These are phyloP conservation scores for Aristolochia fimbriata DNA, from an alignment of 164 flowering plant species.

Conservation along the genomic window DNA sequence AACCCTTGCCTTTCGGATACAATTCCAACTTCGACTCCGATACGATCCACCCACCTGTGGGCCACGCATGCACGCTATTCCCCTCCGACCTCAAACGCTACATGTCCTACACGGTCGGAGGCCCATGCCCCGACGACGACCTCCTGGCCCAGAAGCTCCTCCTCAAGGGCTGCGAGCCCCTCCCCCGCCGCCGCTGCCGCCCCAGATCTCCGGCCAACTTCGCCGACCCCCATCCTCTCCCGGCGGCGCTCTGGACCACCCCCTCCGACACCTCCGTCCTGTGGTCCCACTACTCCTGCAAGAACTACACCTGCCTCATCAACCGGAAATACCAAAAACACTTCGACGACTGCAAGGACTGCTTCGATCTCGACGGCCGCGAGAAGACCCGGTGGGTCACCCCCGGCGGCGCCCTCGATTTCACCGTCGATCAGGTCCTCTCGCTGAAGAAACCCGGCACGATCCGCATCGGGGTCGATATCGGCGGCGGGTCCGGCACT, in stretches of 20 bases:
- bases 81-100: conserved; percentile 24
- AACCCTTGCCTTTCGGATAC: conserved; percentile 37
- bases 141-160: conserved; percentile 47
- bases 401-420: conserved; percentile 21
- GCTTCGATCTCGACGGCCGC: conserved; percentile 43
- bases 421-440: conserved; percentile 44
- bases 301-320: conserved; percentile 43
- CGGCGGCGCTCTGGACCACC: conserved; percentile 39
- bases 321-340: conserved; percentile 30
- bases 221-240: conserved; percentile 42
- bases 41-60: conserved; percentile 35
- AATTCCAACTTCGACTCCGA: conserved; percentile 34
- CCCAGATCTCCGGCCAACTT: conserved; percentile 20
- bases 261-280: conserved; percentile 42
- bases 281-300: conserved; percentile 61
- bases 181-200: conserved; percentile 65
- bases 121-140: conserved; percentile 54
- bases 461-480: conserved; percentile 59
- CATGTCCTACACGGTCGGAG: conserved; percentile 46
- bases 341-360: conserved; percentile 62
- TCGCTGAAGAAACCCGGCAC: conserved; percentile 27
- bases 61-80: conserved; percentile 32
- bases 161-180: conserved; percentile 67
- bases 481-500: conserved; percentile 58
- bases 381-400: conserved; percentile 39